Percentiles rank a stretch among this genome's conserved stretches.
Conservation (phyloP, 768 basidiomycete genomes). For the Boletales sp. region DNA sequence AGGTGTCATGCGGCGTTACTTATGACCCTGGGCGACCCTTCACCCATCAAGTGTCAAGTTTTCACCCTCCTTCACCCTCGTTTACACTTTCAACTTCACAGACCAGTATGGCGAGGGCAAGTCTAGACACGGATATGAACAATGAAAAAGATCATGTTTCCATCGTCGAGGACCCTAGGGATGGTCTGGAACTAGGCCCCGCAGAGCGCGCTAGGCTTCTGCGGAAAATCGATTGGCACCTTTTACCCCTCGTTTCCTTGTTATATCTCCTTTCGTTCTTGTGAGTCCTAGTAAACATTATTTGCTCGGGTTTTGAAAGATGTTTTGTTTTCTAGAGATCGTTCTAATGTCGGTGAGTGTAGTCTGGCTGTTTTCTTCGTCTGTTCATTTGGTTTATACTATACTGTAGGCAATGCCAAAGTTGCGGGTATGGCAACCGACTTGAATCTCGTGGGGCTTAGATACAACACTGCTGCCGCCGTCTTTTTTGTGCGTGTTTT, state of each 20-base stretch:
- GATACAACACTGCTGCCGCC: conserved; percentile 36
- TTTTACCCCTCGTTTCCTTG: conserved; percentile 43
- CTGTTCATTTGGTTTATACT: background rate
- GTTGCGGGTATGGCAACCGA: conserved; percentile 44
- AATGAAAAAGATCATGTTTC: conserved; percentile 10
- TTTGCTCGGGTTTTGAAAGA: background rate
- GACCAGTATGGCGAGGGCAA: conserved; percentile 15
- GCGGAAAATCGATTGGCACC: conserved; percentile 42
- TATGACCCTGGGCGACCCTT: too few species aligned
- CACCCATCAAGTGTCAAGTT: background rate
- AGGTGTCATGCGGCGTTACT: too few species aligned
- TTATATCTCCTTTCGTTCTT: conserved; percentile 46
- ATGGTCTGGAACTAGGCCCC: conserved; percentile 8
- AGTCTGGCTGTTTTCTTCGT: background rate
- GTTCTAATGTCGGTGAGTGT: conserved; percentile 41
- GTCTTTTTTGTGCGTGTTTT: conserved; percentile 33
- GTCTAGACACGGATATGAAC: conserved; percentile 5
- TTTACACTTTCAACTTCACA: background rate
- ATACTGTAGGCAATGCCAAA: conserved; percentile 35
- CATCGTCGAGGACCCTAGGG: background rate
- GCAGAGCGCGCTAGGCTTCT: conserved; percentile 28
- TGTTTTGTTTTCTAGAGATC: conserved; percentile 29
- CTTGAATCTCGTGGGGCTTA: conserved; percentile 31
- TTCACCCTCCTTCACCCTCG: background rate
- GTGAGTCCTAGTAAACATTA: conserved; percentile 26